phyloP scores from a whole-genome alignment of 129 eudicot genomes.

The carrot (Daucus carota) region DH1_v3.0 NC_030385.2:18851501-18852000 shows the following conservation, averaged over 20 bases:
- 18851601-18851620: slow-evolving; percentile 33
- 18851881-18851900: not conserved
- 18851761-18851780: slow-evolving; percentile 88
- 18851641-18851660: not conserved
- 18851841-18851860: not conserved
- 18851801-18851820: not conserved
- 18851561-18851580: too few relatives aligned
- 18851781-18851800: slow-evolving; percentile 23
- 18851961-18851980: not conserved
- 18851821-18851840: not conserved
- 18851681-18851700: not conserved
- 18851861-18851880: not conserved
- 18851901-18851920: not conserved
- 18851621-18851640: not conserved
- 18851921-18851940: not conserved
- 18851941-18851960: not conserved
- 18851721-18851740: slow-evolving; percentile 98
- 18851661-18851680: not conserved
- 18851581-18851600: too few relatives aligned
- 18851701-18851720: slow-evolving; percentile 27
- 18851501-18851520: slow-evolving; percentile 91
- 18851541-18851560: slow-evolving; percentile 91
- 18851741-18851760: slow-evolving; percentile 99
- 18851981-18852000: not conserved
- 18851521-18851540: slow-evolving; percentile 94